Percentiles rank a stretch among this genome's conserved stretches.
Conservation (phyloP, 805 yeast species). For the Candida vaughaniae region DNA sequence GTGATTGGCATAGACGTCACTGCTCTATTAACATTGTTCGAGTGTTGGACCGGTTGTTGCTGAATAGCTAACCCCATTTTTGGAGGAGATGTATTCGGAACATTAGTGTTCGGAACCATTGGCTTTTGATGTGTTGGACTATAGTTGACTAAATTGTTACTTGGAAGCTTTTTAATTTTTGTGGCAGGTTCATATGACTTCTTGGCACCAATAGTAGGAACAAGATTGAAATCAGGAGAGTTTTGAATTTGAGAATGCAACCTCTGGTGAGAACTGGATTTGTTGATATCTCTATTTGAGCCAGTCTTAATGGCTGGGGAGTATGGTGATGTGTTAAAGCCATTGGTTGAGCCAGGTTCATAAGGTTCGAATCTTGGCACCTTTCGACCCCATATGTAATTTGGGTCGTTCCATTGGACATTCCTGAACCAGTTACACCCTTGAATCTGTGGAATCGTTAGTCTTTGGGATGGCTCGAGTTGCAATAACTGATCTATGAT, state of each 20-base stretch:
- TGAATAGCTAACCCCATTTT: slow-evolving; percentile 6
- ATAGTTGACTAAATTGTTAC: background rate
- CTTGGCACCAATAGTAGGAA: slow-evolving; percentile 31
- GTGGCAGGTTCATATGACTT: slow-evolving; percentile 35
- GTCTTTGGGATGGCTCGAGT: slow-evolving; percentile 30
- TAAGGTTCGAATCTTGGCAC: slow-evolving; percentile 33
- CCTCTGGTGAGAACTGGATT: slow-evolving; percentile 37
- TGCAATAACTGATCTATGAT: slow-evolving; percentile 34
- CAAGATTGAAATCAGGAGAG: slow-evolving; percentile 28
- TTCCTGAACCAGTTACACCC: slow-evolving; percentile 35
- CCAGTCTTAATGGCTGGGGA: slow-evolving; percentile 33
- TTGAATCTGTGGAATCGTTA: slow-evolving; percentile 34
- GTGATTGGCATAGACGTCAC: slow-evolving; percentile 1
- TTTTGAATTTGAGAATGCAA: slow-evolving; percentile 38
- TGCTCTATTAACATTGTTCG: background rate
- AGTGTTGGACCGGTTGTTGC: background rate
- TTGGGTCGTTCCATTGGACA: slow-evolving; percentile 40
- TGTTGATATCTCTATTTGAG: slow-evolving; percentile 34
- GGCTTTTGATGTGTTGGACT: slow-evolving; percentile 8
- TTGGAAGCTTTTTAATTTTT: slow-evolving; percentile 25
- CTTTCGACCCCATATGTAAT: slow-evolving; percentile 37
- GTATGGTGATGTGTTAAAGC: slow-evolving; percentile 11
- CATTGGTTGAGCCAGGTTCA: slow-evolving; percentile 4
- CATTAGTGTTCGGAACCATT: background rate
- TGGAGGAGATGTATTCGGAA: slow-evolving; percentile 10